Evolutionary conservation across 2,329 filamentous ascomycete species (phyloP), one percentile per base, ranked within the genome.

Genomic region (Pyricularia pennisetigena): DNA sequence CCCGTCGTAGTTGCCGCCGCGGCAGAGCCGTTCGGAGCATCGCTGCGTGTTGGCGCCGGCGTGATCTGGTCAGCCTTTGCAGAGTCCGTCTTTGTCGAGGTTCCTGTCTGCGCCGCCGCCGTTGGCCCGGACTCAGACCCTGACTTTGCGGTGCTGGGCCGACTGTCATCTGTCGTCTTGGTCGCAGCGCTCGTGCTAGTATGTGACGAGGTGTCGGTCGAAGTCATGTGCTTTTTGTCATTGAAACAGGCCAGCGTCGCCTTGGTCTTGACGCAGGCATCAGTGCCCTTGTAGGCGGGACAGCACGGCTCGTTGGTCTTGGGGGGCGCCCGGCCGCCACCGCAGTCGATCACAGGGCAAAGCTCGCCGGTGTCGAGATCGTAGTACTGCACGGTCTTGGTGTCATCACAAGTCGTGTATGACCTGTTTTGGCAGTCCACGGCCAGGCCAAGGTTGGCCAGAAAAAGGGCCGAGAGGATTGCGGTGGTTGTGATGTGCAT

Each of bases 301-400:
- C 88, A 91, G 3, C 88, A 88, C 0, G 88, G 88, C 26, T 87
- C 83, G 16, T 54, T 54, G 16, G 84, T 86, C 80, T 87, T 90
- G 70, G 86, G 84, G 3, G 88, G 86, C 9, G 87, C 88, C 64
- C 84, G 82, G 68, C 88, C 88, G 71, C 88, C 88, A 69, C 88
- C 88, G 76, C 88, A 90, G 82, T 90, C 88, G 72, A 88, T 82
- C 70, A 86, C 74, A 9, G 80, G 80, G 82, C 88, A 90, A 74
- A 90, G 79, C 79, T 90, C 87, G 74, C 87, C 86, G 23, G 83
- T 86, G 71, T 78, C 86, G 1, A 87, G 87, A 67, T 88, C 83
- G 76, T 86, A 90, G 16, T 7, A 54, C 16, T 54, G 41, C 2
- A 54, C 41, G 41, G 8, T 54, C 41, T 49, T 49, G 14, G n/a